Evolutionary conservation across 768 basidiomycete species (phyloP).

Genomic region (Russula vinacea): DNA sequence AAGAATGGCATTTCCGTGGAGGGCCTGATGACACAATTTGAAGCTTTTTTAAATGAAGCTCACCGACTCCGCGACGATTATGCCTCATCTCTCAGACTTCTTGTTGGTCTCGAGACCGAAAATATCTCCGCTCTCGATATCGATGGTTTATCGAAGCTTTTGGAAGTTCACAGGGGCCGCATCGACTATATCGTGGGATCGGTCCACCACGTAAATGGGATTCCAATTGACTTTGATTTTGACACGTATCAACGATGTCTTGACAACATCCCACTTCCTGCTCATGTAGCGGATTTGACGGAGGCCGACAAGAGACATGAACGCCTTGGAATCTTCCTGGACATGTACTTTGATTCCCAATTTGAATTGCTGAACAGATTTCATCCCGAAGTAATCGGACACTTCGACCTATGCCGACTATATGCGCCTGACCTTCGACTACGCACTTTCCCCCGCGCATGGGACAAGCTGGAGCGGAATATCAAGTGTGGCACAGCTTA

Average conservation of each 20-base stretch:
- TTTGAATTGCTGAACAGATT: constrained; percentile 63
- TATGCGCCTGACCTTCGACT: constrained; percentile 66
- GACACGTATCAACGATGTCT: constrained; percentile 65
- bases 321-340: constrained; percentile 50
- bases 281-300: constrained; percentile 32
- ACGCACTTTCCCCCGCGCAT: constrained; percentile 54
- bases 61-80: constrained; percentile 67
- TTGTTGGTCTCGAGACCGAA: constrained; percentile 93
- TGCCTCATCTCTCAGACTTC: constrained; percentile 61
- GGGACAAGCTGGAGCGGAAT: constrained; percentile 70
- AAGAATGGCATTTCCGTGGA: constrained; percentile 56
- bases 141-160: constrained; percentile 50
- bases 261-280: constrained; percentile 38
- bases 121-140: constrained; percentile 72
- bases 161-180: constrained; percentile 45
- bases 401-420: constrained; percentile 89
- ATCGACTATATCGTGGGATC: constrained; percentile 92
- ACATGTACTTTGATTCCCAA: constrained; percentile 83
- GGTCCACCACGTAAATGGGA: constrained; percentile 82
- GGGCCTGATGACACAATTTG: constrained; percentile 62
- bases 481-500: constrained; percentile 67
- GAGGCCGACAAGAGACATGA: constrained; percentile 31
- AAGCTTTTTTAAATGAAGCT: constrained; percentile 72
- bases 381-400: constrained; percentile 86
- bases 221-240: constrained; percentile 91